These are phyloP conservation scores for Penicillium sclerotiorum DNA, from an alignment of 2,329 filamentous ascomycete genomes.

Conservation along the genomic window DNA sequence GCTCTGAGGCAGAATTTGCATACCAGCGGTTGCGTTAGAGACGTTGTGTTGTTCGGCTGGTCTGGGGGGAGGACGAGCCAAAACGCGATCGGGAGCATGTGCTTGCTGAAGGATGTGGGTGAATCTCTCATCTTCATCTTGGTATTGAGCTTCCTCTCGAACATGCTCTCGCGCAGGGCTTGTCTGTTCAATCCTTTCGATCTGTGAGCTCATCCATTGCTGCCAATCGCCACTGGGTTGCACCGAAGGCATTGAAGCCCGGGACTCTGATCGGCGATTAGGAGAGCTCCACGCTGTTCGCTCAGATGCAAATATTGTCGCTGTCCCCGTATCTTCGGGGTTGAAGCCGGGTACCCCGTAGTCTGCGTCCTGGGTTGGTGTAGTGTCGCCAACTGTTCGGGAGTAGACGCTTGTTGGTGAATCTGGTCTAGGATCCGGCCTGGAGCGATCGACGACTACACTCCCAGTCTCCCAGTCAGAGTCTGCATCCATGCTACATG, in stretches of 20 bases:
- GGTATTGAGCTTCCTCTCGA: constrained; percentile 43
- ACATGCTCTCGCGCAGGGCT: constrained; percentile 36
- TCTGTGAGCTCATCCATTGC: constrained; percentile 41
- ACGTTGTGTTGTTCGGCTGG: not conserved
- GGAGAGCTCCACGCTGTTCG: constrained; percentile 36
- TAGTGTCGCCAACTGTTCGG: constrained; percentile 40
- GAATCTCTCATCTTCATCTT: constrained; percentile 28
- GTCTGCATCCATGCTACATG: constrained; percentile 7
- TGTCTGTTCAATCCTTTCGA: constrained; percentile 34
- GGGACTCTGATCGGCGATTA: constrained; percentile 16
- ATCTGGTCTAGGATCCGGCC: constrained; percentile 15
- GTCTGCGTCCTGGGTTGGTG: constrained; percentile 19
- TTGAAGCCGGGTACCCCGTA: not conserved
- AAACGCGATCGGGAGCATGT: not conserved
- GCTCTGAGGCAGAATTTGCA: constrained; percentile 20
- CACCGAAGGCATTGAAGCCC: constrained; percentile 1
- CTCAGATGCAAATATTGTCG: constrained; percentile 39
- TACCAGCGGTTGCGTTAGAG: not conserved
- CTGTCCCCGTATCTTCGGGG: constrained; percentile 36
- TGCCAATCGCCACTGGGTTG: constrained; percentile 40
- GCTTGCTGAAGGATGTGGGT: constrained; percentile 12
- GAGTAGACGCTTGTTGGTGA: constrained; percentile 48
- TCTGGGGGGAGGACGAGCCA: not conserved
- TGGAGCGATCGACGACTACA: constrained; percentile 18
- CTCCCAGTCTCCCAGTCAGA: constrained; percentile 25